Evolutionary conservation across 108 stramenopile genomes (phyloP).

Genomic region (Conticribra weissflogii): DNA sequence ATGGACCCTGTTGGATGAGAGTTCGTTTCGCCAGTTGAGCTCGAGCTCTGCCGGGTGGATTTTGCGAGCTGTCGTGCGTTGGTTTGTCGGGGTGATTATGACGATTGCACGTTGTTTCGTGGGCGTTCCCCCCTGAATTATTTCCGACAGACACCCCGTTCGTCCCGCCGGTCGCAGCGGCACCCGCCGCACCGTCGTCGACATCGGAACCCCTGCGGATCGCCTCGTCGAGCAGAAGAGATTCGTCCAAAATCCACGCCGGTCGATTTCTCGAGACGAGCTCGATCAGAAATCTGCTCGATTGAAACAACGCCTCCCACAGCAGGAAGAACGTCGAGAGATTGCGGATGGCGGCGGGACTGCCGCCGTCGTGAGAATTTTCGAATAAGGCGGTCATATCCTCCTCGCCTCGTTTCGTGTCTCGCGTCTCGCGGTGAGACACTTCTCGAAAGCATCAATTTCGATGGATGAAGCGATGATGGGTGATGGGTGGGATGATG

Average conservation of each 20-base stretch:
- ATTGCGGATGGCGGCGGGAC: background rate
- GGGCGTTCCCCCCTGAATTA: too few species aligned
- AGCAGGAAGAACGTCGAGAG: background rate
- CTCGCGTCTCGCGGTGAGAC: too few species aligned
- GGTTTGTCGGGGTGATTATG: background rate
- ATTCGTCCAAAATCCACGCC: background rate
- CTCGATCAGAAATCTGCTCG: background rate
- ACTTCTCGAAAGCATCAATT: too few species aligned
- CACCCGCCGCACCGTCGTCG: too few species aligned
- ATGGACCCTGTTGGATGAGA: constrained; percentile 36
- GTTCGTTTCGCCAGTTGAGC: too few species aligned
- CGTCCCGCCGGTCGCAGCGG: too few species aligned
- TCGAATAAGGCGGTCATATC: background rate
- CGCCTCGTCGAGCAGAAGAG: background rate
- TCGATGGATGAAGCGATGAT: too few species aligned
- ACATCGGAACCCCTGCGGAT: too few species aligned
- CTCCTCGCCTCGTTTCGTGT: too few species aligned
- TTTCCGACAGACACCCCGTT: too few species aligned
- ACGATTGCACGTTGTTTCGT: too few species aligned
- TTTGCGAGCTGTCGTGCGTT: background rate
- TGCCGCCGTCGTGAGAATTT: background rate
- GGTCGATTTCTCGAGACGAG: background rate
- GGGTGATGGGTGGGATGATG: too few species aligned
- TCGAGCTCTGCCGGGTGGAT: constrained; percentile 6
- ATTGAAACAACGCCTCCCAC: background rate